Conservation (phyloP, 768 basidiomycete genomes). For the Albatrellus ellisii region DNA sequence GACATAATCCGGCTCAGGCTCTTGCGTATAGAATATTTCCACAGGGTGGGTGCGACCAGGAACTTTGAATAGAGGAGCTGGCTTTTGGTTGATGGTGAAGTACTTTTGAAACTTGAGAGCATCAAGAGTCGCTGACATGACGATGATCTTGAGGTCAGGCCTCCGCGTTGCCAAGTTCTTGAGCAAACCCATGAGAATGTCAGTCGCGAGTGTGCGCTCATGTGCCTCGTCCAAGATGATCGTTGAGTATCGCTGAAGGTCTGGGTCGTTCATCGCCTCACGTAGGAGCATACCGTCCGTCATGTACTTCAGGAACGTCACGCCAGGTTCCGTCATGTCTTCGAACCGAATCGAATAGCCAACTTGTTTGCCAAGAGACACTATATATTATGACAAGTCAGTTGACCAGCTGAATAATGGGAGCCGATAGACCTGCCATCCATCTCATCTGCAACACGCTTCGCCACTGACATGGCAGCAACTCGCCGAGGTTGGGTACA, state of each 20-base stretch:
- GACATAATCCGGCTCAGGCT: constrained; percentile 91
- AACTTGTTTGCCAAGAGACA: constrained; percentile 86
- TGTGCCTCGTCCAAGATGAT: constrained; percentile 99
- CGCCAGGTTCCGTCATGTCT: constrained; percentile 83
- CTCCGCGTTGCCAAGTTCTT: constrained; percentile 75
- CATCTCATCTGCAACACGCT: constrained; percentile 98
- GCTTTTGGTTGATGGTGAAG: constrained; percentile 37
- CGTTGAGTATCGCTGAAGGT: constrained; percentile 82
- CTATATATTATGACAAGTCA: constrained; percentile 24
- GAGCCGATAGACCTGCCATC: constrained; percentile 50
- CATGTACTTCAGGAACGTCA: constrained; percentile 98
- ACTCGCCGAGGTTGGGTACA: constrained; percentile 96
- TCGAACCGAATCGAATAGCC: constrained; percentile 99
- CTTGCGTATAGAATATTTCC: constrained; percentile 88
- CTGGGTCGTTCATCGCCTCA: constrained; percentile 95
- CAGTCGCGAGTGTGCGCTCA: constrained; percentile 94
- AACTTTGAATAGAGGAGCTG: constrained; percentile 78
- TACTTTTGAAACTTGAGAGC: constrained; percentile 96
- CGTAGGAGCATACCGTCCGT: constrained; percentile 99
- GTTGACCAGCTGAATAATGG: constrained; percentile 3
- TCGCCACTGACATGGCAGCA: constrained; percentile 95
- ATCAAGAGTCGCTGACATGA: constrained; percentile 98
- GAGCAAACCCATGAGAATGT: constrained; percentile 95
- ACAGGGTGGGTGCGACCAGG: constrained; percentile 92
- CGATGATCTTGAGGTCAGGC: constrained; percentile 85